Evolutionary conservation across 106 monocot species (phyloP), one percentile per base, ranked within the genome.

Genomic region (Dendrobium huoshanense): DNA sequence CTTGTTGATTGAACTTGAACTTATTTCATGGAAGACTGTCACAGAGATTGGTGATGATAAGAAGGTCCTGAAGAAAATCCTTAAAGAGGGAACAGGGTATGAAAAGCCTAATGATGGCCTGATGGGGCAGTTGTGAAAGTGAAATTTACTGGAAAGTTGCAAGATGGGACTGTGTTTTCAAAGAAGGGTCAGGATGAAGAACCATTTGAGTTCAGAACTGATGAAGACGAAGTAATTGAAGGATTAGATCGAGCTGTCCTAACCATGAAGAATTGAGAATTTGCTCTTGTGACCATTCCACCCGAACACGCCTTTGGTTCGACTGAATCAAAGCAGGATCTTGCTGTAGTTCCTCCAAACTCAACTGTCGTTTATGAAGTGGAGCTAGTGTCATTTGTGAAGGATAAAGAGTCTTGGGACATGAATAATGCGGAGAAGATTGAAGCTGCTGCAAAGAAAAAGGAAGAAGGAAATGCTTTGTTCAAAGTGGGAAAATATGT

Each of bases 231-330:
- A 91, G 98, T 95, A 17, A 88, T 99, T 79, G 86, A 84, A 51
- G 95, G 92, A 31, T 81, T 99, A 15, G 98, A 99, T 70, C 65
- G 49, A 13, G 92, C 94, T 67, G 88, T 99, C 20, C 29, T 90
- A 82, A 88, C 86, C 20, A 99, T 99, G 98, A 99, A 99, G 86
- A 92, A 99, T 77, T 95, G 98, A 48, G 98, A 99, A 79, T 79
- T 90, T 83, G 92, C 98, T 10, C 29, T 93, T 37, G 87, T 99
- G 31, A 99, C 92, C 7, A 93, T 99, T 73, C 88, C 88, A 47
- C 92, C 95, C 1, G 94, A 95, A 16, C 51, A 93, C 87, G 95
- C 89, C 25, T 99, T 95, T 41, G 70, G 75, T 44, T 87, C 90
- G 10, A 78, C 90, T 37, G 95, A 93, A 74, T 89, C 95, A 41